Conservation (phyloP, 371 early-diverging fungal genomes). For the Mucor piriformis region DNA sequence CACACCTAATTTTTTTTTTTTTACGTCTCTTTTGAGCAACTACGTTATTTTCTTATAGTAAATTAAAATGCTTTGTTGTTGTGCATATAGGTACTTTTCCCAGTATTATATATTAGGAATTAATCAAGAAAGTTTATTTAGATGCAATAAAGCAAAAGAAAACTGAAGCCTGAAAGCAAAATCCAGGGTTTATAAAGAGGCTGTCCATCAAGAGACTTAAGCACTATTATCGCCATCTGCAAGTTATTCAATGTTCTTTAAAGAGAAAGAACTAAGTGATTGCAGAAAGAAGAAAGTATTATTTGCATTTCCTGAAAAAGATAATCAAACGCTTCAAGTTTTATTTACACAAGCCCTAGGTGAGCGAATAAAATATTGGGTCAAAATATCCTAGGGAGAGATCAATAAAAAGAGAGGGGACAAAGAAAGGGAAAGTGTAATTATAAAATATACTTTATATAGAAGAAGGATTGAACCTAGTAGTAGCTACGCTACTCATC, state of each 20-base stretch:
- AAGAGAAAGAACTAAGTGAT: conserved; percentile 10
- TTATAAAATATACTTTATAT: conserved; percentile 9
- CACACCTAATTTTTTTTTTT: background rate
- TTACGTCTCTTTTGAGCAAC: background rate
- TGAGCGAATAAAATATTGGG: background rate
- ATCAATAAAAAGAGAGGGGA: conserved; percentile 3
- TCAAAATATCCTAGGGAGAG: background rate
- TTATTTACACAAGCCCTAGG: background rate
- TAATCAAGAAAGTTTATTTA: conserved; percentile 6
- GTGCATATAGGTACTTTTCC: background rate
- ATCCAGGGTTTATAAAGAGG: conserved; percentile 6
- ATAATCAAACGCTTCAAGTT: conserved; percentile 8
- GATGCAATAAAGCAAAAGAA: conserved; percentile 13
- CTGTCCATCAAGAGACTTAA: conserved; percentile 14
- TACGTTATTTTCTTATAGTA: background rate
- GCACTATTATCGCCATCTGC: conserved; percentile 9
- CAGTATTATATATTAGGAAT: background rate
- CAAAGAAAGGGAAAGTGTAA: conserved; percentile 12
- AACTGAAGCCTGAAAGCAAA: conserved; percentile 13
- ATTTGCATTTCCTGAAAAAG: conserved; percentile 11
- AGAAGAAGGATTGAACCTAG: conserved; percentile 8
- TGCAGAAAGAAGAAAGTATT: conserved; percentile 10
- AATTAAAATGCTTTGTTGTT: background rate
- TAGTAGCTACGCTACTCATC: conserved; percentile 17
- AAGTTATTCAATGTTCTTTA: conserved; percentile 12